Base-by-base conservation (phyloP, 768 basidiomycete genomes). In the Obba rivulosa region DNA sequence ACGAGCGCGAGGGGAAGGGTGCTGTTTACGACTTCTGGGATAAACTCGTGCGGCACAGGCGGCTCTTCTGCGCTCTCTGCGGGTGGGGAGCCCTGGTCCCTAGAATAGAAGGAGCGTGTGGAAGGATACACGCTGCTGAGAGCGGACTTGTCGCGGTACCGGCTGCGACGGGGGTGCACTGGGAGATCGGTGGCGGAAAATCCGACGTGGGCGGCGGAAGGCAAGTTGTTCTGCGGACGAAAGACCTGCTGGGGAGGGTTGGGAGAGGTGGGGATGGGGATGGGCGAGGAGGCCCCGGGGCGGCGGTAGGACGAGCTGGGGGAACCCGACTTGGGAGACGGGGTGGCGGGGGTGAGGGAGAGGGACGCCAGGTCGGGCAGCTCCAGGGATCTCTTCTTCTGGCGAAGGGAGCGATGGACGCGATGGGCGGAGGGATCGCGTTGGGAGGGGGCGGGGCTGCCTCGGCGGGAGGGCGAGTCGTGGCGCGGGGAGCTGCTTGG, bases 311-410 rank as follows among this genome's bases (percentile, higher is more conserved):
- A 62, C 18, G 68, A 66, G 66, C 69, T 70, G 55, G 72, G 71
- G 18, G 75, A 74, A 43, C 65, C 66, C 23, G 74, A 71, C 42
- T 67, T 62, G 40, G 69, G 66, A 34, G 69, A 63, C 23, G 69
- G 67, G 37, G 65, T 55, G 42, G 66, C 66, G 49, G 74, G 72
- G 48, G 76, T 72, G 52, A 78, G 58, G 39, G 74, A 66, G 54
- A 77, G 72, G 50, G 68, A 66, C 11, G 76, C 76, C 57, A 89
- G 80, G 70, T 87, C 86, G 45, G 86, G 86, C 21, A 89, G 73
- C 62, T 89, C 84, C 17, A 89, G 78, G 0, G 83, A 85, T 61
- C 75, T 79, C 67, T 85, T 86, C 73, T 83, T 87, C 18, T 72
- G 70, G 35, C 81, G 73, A 49, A 87, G 67, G 38, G 84, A 83